Conservation (phyloP, 208 protist genomes). For the Naegleria lovaniensis region DNA sequence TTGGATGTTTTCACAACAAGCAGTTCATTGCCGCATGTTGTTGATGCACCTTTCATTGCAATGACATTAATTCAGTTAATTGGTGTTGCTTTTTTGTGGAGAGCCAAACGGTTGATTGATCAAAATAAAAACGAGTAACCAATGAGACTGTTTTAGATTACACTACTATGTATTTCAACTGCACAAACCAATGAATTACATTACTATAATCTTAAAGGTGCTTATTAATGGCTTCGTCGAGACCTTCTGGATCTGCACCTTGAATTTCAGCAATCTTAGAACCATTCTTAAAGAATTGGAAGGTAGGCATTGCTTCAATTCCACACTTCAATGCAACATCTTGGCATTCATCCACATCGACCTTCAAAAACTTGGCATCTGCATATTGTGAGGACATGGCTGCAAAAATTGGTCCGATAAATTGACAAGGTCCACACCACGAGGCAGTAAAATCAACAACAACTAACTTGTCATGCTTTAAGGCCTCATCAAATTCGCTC, state of each 20-base stretch:
- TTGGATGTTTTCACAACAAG: not conserved
- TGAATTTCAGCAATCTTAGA: conserved; percentile 32
- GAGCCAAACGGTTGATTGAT: not conserved
- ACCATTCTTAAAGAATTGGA: conserved; percentile 47
- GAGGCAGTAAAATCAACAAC: conserved; percentile 43
- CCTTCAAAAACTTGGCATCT: conserved; percentile 45
- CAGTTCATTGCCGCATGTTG: not conserved
- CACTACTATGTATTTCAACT: no score
- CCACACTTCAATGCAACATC: conserved; percentile 11
- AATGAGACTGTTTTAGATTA: no score
- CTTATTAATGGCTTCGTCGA: conserved; percentile 26
- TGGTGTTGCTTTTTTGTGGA: not conserved
- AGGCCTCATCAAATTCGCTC: not conserved
- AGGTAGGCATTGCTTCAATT: conserved; percentile 45
- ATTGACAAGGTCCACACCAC: conserved; percentile 46
- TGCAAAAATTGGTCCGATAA: conserved; percentile 38
- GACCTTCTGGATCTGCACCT: conserved; percentile 41
- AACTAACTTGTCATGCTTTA: conserved; percentile 20
- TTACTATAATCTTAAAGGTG: not conserved
- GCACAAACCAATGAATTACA: no score
- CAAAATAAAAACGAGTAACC: not conserved
- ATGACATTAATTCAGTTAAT: not conserved
- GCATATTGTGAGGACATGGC: conserved; percentile 24
- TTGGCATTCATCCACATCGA: conserved; percentile 45
- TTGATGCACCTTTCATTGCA: not conserved